Conservation (phyloP, 768 basidiomycete genomes). For the Dioszegia hungarica region DNA sequence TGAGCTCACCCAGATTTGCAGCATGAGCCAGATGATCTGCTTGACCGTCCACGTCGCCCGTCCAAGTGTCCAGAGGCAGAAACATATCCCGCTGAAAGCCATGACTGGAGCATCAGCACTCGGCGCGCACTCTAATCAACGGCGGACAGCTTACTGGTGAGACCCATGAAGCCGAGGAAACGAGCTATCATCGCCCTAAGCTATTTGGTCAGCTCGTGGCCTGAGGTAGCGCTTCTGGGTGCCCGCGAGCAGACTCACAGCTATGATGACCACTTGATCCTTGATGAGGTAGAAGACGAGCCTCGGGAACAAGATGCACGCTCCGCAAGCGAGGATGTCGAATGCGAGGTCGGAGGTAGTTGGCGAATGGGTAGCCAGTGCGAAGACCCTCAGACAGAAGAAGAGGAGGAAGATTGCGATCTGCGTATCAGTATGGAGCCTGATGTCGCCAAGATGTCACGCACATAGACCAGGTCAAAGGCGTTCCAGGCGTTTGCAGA, state of each 20-base stretch:
- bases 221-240: not conserved
- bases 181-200: conserved; percentile 47
- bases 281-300: conserved; percentile 47
- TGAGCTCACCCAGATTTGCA: conserved; percentile 46
- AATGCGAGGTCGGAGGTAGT: conserved; percentile 44
- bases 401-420: conserved; percentile 52
- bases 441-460: not conserved
- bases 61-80: conserved; percentile 47
- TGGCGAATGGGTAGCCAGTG: conserved; percentile 43
- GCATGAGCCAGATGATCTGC: conserved; percentile 48
- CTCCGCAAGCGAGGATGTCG: conserved; percentile 46
- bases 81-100: conserved; percentile 46
- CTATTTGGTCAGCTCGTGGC: conserved; percentile 12
- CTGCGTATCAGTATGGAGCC: conserved; percentile 43
- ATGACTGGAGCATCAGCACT: conserved; percentile 29
- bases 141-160: conserved; percentile 24
- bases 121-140: not conserved
- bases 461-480: conserved; percentile 58
- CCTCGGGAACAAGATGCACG: conserved; percentile 48
- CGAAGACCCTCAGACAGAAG: conserved; percentile 40
- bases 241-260: conserved; percentile 28
- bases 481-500: conserved; percentile 69
- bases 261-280: conserved; percentile 47
- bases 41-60: conserved; percentile 46
- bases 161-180: conserved; percentile 45